Evolutionary conservation across 2,329 filamentous ascomycete genomes (phyloP), one percentile per base, ranked within the genome.

Genomic region (Xylaria sp.): DNA sequence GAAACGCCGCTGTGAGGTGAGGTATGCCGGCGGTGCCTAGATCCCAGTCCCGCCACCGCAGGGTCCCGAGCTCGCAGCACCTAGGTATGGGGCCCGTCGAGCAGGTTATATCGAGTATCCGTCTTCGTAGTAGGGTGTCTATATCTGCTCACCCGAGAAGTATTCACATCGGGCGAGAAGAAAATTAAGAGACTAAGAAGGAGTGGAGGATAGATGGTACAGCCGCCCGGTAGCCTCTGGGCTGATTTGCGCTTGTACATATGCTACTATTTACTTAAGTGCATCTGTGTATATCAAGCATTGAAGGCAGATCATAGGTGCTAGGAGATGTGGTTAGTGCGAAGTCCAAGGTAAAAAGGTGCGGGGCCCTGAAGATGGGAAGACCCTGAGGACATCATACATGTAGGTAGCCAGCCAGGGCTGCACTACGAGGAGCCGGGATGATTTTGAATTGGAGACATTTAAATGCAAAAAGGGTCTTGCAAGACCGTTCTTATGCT

Each of bases 1-100:
- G 61, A 49, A 56, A 48, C 33, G 49, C 39, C 36, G 20, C 25
- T 63, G 39, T 56, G 8, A 36, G 33, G 51, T n/a, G 18, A 28
- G 28, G 28, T 28, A 28, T 5, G 28, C 28, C 3, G 28, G 28
- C 28, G 28, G 60, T 46, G 13, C 60, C 49, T 55, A 20, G 36
- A 43, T 57, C 55, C n/a, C 39, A n/a, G 25, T 54, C 36, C 20
- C 46, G 36, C 25, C 18, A 25, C 10, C 28, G 20, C 25, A 31
- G 46, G 48, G 49, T 23, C 10, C 6, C 51, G 7, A 10, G 33
- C 8, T 7, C 33, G 33, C 10, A 36, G 33, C 10, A 28, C 28
- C 28, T 28, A 25, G 25, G 25, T 25, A 25, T 25, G 25, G 2
- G 25, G 25, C 25, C 3, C 4, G 28, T 28, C 28, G 28, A 28